phyloP scores from a whole-genome alignment of 2,329 filamentous ascomycete genomes.

The Exophiala oligosperma region DNA sequence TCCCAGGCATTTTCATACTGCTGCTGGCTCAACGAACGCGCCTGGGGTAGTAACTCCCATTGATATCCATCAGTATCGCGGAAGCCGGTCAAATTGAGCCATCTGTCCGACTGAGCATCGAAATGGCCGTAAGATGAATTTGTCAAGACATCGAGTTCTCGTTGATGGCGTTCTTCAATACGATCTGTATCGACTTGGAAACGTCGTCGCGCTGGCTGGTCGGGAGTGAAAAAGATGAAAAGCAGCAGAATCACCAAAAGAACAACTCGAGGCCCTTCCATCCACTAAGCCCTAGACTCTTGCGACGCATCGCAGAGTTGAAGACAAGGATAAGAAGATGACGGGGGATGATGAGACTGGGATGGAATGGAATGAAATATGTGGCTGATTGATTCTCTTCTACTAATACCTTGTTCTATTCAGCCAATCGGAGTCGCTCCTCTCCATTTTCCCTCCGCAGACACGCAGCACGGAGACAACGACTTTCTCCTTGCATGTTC shows the following conservation, averaged over 20 bases:
- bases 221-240: constrained; percentile 55
- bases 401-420: neutral
- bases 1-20: constrained; percentile 51
- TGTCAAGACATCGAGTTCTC: constrained; percentile 24
- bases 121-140: constrained; percentile 56
- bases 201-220: constrained; percentile 30
- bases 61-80: constrained; percentile 71
- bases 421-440: neutral
- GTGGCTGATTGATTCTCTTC: neutral
- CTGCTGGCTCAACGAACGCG: constrained; percentile 41
- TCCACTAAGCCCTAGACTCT: constrained; percentile 13
- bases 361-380: neutral
- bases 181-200: constrained; percentile 15
- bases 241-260: constrained; percentile 53
- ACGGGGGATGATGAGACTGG: neutral
- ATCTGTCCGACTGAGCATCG: constrained; percentile 44
- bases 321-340: constrained; percentile 3
- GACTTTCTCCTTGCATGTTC: no score
- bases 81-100: constrained; percentile 76
- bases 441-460: no score
- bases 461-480: no score
- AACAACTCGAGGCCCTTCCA: constrained; percentile 46
- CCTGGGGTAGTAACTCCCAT: constrained; percentile 66
- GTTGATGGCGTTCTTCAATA: constrained; percentile 49
- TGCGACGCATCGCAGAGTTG: constrained; percentile 18